Conservation (phyloP, 2,329 filamentous ascomycete genomes). For the Xylariaceae sp. region DNA sequence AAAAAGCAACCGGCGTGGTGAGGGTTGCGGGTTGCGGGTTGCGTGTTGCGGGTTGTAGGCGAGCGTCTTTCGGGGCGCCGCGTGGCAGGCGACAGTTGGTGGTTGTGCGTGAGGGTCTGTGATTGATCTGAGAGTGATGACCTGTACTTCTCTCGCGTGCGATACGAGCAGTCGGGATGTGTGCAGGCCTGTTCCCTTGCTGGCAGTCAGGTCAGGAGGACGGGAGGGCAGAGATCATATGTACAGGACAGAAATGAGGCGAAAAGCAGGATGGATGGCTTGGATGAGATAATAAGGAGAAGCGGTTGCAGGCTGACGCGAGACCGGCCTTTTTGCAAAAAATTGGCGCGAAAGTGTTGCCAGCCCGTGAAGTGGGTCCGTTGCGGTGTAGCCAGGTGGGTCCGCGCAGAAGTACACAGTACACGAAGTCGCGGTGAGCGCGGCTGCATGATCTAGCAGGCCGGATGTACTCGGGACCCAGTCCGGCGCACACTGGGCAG, state of each 20-base stretch:
- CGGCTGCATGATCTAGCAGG: too few relatives aligned
- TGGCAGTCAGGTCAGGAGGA: slow-evolving; percentile 7
- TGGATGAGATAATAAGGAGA: slow-evolving; percentile 1
- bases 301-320: slow-evolving; percentile 17
- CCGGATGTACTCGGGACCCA: too few relatives aligned
- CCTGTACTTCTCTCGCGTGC: background rate
- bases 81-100: slow-evolving; percentile 19
- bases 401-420: background rate
- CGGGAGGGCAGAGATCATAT: slow-evolving; percentile 10
- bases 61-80: slow-evolving; percentile 8
- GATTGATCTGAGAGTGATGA: background rate
- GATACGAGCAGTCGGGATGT: background rate
- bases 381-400: too few relatives aligned
- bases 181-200: background rate
- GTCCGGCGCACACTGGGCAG: too few relatives aligned
- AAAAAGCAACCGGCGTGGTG: too few relatives aligned
- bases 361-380: background rate
- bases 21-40: background rate
- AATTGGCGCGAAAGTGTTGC: background rate
- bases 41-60: background rate
- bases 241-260: background rate
- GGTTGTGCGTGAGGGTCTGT: slow-evolving; percentile 3
- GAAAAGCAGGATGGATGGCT: background rate
- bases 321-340: slow-evolving; percentile 11
- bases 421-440: background rate